Conservation (phyloP, 495 filamentous ascomycete species). For the Acidomyces sp. region DNA sequence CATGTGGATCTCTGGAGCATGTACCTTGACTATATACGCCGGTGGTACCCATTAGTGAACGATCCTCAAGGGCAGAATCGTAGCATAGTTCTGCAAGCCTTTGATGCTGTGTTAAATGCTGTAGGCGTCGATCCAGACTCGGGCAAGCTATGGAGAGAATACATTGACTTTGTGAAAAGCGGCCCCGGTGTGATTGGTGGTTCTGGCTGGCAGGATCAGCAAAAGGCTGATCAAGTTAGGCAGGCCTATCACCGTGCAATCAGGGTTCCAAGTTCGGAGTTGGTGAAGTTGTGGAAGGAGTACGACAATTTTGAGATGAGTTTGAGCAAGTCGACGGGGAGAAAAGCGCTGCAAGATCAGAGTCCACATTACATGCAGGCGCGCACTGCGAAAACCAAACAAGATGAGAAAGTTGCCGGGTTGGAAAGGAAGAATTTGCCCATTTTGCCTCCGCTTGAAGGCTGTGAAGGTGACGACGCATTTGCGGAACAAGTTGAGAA, state of each 20-base stretch:
- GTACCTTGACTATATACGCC: conserved; percentile 92
- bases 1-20: conserved; percentile 78
- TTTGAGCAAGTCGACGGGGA: conserved; percentile 80
- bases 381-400: conserved; percentile 64
- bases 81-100: conserved; percentile 62
- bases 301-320: conserved; percentile 92
- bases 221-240: conserved; percentile 88
- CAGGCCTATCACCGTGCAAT: conserved; percentile 86
- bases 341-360: conserved; percentile 82
- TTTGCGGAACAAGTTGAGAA: conserved; percentile 75
- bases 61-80: conserved; percentile 66
- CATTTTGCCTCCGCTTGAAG: conserved; percentile 63
- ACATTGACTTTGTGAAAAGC: conserved; percentile 76
- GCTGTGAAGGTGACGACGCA: conserved; percentile 76
- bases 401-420: conserved; percentile 72
- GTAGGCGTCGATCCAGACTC: conserved; percentile 85
- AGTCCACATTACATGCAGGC: conserved; percentile 90
- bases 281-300: conserved; percentile 85
- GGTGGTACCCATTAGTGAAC: conserved; percentile 69
- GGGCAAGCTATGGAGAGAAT: conserved; percentile 85
- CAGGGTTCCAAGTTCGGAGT: conserved; percentile 62
- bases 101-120: conserved; percentile 79
- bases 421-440: conserved; percentile 67
- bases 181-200: conserved; percentile 77
- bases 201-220: conserved; percentile 82